A percentile compares a stretch with the other conserved stretches of the same genome.
These are phyloP conservation scores for Dactylellina haptotyla DNA, from an alignment of 2,329 filamentous ascomycete species.

Conservation along the genomic window DNA sequence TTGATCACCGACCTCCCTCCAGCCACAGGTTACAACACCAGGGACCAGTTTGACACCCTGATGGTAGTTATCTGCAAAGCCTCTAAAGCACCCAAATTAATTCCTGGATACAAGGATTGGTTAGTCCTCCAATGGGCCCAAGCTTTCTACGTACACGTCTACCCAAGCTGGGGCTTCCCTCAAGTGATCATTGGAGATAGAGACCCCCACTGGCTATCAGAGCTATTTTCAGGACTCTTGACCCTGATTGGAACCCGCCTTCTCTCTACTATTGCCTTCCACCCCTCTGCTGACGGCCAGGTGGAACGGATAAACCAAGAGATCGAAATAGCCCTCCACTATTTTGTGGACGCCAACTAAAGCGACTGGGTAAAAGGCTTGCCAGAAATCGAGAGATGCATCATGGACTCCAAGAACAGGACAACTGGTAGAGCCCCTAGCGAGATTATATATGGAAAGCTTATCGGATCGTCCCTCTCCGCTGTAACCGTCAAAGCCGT, in stretches of 20 bases:
- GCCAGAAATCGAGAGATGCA: background rate
- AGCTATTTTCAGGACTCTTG: background rate
- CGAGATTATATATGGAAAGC: background rate
- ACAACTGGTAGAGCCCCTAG: background rate
- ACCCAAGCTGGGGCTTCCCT: constrained; percentile 8
- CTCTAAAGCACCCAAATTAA: background rate
- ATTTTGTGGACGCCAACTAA: background rate
- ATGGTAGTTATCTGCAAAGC: background rate
- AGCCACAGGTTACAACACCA: background rate
- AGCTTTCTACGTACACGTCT: background rate
- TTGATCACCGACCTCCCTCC: background rate
- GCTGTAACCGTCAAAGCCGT: background rate
- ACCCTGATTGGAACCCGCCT: background rate
- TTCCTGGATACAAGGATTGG: background rate
- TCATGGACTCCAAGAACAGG: background rate
- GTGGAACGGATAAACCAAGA: constrained; percentile 10
- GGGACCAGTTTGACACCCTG: background rate
- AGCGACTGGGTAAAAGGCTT: background rate
- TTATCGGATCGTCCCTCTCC: background rate
- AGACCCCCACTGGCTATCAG: background rate
- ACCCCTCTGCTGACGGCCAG: constrained; percentile 9
- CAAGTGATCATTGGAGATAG: background rate
- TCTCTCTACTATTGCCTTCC: constrained; percentile 4
- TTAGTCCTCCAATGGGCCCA: background rate
- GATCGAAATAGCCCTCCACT: constrained; percentile 2